Evolutionary conservation across 768 basidiomycete species (phyloP), one percentile per base, ranked within the genome.

Genomic region (Multifurca ochricompacta): DNA sequence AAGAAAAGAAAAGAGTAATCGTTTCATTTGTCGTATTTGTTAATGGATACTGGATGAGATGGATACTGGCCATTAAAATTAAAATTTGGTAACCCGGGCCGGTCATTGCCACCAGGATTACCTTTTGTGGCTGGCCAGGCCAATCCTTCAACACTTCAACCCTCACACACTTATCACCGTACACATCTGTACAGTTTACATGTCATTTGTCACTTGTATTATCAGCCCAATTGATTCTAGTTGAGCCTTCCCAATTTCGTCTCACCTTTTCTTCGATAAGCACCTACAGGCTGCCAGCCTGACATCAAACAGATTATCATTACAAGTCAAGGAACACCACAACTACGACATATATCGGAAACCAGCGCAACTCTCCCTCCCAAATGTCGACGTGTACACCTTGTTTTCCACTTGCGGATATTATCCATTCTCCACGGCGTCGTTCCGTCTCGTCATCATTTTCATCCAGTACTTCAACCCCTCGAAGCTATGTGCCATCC

Each of bases 341-440:
- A 32, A 42, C 31, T 47, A 16, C 34, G 23, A 4, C 16, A 23
- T 36, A 18, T 25, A 11, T 30, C 18, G 10, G 3, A 7, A 19
- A 11, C 27, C n/a, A 11, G 36, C 19, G 47, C 18, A 48, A 4
- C 8, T 0, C n/a, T 18, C n/a, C 23, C 13, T n/a, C 19, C 18
- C 25, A 3, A 6, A 51, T 56, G 55, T 52, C 55, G 30, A 42
- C 39, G 3, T 56, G 47, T 31, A 56, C 55, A 13, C 55, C 55
- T 46, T 52, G 32, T 14, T 56, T 56, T 36, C 55, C 50, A n/a
- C 39, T 37, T 9, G 30, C 47, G 4, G 13, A 45, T 8, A 3
- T 27, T 9, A 27, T 16, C 19, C 48, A 34, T 19, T 27, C 48
- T 9, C 9, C 18, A 21, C 30, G 3, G 11, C 30, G 16, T 23